Base-by-base conservation (phyloP, 2,329 filamentous ascomycete species). In the Trematosphaeria pertusa region DNA sequence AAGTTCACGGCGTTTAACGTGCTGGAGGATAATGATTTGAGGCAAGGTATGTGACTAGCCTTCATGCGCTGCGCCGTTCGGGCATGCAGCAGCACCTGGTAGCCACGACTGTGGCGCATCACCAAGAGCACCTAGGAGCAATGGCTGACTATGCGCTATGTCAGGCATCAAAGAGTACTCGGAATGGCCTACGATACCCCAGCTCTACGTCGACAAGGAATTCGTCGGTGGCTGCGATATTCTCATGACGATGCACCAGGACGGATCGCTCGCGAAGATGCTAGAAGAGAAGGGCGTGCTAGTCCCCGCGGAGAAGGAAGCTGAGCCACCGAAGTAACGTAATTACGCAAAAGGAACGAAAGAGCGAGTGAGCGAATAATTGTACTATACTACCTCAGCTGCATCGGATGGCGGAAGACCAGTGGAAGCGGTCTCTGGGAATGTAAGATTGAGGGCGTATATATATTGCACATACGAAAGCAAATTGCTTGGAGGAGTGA, bases 1-100 rank as follows among this genome's bases (percentile, higher is more conserved):
- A 97, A 97, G 78, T 99, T 99, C 71, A 89, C 91, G n/a, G 93
- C 94, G 6, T 97, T 96, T 75, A 97, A 99, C 75, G 94, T 99
- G 30, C 76, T 99, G 46, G 94, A 97, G 75, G 92, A 97, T 72
- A 75, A 87, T 3, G 92, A 95, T 70, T 75, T 99, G 69, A 85
- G 94, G 62, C 78, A 86, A 75, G 91, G 89, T 93, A 59, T 11
- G 61, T 43, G 11, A 26, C 32, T 4, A 30, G 14, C 4, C 11
- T 37, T 33, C 15, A n/a, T n/a, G n/a, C n/a, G n/a, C n/a, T n/a
- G n/a, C n/a, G n/a, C n/a, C n/a, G n/a, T n/a, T n/a, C n/a, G n/a
- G n/a, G n/a, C n/a, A n/a, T n/a, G n/a, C n/a, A n/a, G n/a, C n/a
- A n/a, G n/a, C n/a, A n/a, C n/a, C n/a, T n/a, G n/a, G n/a, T n/a